These are phyloP conservation scores for Linum usitatissimum DNA, from an alignment of 345 rosid species.

Conservation along the genomic window DNA sequence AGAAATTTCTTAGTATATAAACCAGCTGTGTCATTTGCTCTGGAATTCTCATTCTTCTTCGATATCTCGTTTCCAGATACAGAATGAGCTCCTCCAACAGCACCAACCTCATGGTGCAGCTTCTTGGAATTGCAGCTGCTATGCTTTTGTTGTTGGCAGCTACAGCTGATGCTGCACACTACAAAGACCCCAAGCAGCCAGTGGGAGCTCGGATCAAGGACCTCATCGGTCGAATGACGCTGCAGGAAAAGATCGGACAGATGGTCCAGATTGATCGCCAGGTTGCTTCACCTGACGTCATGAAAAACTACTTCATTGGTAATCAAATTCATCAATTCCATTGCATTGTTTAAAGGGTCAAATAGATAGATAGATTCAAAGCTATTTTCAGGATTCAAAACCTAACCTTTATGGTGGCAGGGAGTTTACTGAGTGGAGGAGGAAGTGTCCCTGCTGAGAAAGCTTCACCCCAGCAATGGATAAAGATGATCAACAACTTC, in stretches of 20 bases:
- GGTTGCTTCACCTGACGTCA: conserved; percentile 1
- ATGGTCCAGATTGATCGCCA: conserved; percentile 6
- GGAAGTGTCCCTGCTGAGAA: conserved; percentile 67
- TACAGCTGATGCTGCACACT: too few relatives aligned
- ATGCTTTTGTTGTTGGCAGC: too few relatives aligned
- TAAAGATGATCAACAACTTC: conserved; percentile 32
- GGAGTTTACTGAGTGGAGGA: conserved; percentile 74
- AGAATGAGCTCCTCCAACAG: too few relatives aligned
- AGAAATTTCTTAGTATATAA: too few relatives aligned
- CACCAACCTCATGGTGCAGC: too few relatives aligned
- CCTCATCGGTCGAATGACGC: not conserved
- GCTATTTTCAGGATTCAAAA: not conserved
- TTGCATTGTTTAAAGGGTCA: too few relatives aligned
- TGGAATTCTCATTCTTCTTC: too few relatives aligned
- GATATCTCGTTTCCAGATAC: too few relatives aligned
- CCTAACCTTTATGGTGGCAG: conserved; percentile 15
- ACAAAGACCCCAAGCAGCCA: not conserved
- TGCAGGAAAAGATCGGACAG: conserved; percentile 5
- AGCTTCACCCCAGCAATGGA: conserved; percentile 60
- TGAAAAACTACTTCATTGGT: conserved; percentile 7
- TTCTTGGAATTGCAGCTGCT: too few relatives aligned
- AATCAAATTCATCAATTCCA: not conserved
- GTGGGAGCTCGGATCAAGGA: not conserved
- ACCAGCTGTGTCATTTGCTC: too few relatives aligned
- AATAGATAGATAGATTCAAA: too few relatives aligned